A percentile compares a stretch with the other conserved stretches of the same genome.
Conservation (phyloP, 1,284 basidiomycete genomes). For the Puccinia triticina region DNA sequence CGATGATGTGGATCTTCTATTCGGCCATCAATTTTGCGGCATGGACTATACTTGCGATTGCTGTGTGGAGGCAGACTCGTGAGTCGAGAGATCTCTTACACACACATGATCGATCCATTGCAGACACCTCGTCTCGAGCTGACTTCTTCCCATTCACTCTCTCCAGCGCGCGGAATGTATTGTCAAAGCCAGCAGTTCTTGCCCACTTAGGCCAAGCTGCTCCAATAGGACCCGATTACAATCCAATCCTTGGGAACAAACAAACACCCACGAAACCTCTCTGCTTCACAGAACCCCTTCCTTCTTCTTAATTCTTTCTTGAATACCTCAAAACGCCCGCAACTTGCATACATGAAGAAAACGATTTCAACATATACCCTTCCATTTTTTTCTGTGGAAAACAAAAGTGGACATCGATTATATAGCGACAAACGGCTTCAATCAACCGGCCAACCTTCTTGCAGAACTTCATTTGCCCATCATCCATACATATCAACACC, state of each 20-base stretch:
- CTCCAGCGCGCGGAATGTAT: constrained; percentile 41
- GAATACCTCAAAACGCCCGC: background rate
- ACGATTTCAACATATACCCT: background rate
- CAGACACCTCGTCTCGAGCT: background rate
- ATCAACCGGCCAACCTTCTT: background rate
- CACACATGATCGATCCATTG: background rate
- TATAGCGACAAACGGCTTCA: too few relatives aligned
- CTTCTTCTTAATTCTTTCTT: background rate
- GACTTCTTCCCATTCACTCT: background rate
- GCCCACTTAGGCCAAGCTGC: constrained; percentile 23
- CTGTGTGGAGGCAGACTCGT: constrained; percentile 43
- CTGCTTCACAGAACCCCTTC: background rate
- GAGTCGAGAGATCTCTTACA: background rate
- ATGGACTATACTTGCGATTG: constrained; percentile 28
- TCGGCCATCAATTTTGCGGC: constrained; percentile 42
- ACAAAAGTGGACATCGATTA: too few relatives aligned
- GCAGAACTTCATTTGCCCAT: background rate
- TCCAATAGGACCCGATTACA: background rate
- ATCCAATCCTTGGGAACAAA: background rate
- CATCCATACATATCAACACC: too few relatives aligned
- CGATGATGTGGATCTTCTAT: constrained; percentile 29
- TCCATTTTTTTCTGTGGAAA: background rate
- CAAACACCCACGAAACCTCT: background rate
- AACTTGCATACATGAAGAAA: background rate
- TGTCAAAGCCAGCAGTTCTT: constrained; percentile 51